Evolutionary conservation across 179 eudicot genomes (phyloP), one percentile per base, ranked within the genome.

Genomic region (Dionaea muscipula): DNA sequence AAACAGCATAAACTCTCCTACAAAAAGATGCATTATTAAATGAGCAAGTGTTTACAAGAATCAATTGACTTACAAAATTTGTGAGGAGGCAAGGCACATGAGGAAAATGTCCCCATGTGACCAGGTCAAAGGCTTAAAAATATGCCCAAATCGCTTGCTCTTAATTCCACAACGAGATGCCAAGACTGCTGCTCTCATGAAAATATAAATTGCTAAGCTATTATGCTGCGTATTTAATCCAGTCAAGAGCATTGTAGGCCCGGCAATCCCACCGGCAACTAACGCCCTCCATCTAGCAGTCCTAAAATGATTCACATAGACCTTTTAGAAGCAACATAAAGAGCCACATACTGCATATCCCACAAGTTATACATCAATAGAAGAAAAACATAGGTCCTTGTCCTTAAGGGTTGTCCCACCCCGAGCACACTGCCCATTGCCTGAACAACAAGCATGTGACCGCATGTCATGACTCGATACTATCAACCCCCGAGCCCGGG

Each of bases 161-260:
- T 93, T 93, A 31, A 93, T 93, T 47, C 99, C 99, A 73, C 99
- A 93, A 14, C 99, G 94, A 22, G 99, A 84, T 36, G 99, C 99
- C 79, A 93, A 68, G 14, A 93, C 99, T 67, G 86, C 82, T 55
- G 99, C 99, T 61, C 99, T 84, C 95, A 88, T 88, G 56, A 88
- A 79, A 27, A 93, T 93, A 76, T 93, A 93, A 38, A 93, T 73
- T 2, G 99, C 93, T 76, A 93, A 71, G 71, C 96, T 88, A 41
- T 78, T 84, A 57, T 93, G 98, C 26, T 79, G 80, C 35, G 96
- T 88, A 31, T 77, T 65, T 41, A 78, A 61, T 61, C 96, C 99
- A 58, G 99, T 93, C 65, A 93, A 78, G 50, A 93, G 81, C 93
- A 93, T 74, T n/a, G 99, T 84, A 53, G 96, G 96, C 57, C 99